Conservation (phyloP, 23 red algal genomes). For the Gracilaria vermiculophylla region DNA sequence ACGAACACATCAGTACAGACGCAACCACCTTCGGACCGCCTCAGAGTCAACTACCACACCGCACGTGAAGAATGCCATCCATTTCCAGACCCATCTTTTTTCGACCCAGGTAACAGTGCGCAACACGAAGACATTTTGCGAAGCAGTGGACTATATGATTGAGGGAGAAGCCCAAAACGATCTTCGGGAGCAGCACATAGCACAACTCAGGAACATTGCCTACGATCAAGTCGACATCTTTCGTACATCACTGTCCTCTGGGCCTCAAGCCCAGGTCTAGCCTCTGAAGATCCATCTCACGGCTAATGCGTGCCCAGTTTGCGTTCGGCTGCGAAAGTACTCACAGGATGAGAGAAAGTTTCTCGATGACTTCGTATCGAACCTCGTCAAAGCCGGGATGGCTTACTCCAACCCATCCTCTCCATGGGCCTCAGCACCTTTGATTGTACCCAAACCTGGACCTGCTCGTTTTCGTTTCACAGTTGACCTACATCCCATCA, state of each 20-base stretch:
- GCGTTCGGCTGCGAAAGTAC: slow-evolving; percentile 20
- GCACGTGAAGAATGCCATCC: neutral
- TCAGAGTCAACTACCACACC: neutral
- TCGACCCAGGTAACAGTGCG: neutral
- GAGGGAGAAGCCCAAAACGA: neutral
- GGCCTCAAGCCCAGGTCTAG: neutral
- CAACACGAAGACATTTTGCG: neutral
- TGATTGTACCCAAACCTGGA: slow-evolving; percentile 1
- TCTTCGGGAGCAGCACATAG: neutral
- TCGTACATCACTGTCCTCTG: neutral
- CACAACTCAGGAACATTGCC: neutral
- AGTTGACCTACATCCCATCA: neutral
- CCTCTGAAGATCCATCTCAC: slow-evolving; percentile 3
- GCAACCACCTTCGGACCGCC: neutral
- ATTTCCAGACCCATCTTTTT: neutral
- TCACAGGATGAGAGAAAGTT: slow-evolving; percentile 12
- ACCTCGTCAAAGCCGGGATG: neutral
- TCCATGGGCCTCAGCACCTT: slow-evolving; percentile 16
- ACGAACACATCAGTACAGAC: neutral
- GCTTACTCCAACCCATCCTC: slow-evolving; percentile 10
- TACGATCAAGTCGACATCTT: neutral
- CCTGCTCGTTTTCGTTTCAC: slow-evolving; percentile 16
- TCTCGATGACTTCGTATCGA: neutral
- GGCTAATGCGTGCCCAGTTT: neutral
- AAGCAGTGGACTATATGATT: neutral